These are phyloP conservation scores for Xylaria flabelliformis DNA, from an alignment of 495 filamentous ascomycete genomes.

Conservation along the genomic window DNA sequence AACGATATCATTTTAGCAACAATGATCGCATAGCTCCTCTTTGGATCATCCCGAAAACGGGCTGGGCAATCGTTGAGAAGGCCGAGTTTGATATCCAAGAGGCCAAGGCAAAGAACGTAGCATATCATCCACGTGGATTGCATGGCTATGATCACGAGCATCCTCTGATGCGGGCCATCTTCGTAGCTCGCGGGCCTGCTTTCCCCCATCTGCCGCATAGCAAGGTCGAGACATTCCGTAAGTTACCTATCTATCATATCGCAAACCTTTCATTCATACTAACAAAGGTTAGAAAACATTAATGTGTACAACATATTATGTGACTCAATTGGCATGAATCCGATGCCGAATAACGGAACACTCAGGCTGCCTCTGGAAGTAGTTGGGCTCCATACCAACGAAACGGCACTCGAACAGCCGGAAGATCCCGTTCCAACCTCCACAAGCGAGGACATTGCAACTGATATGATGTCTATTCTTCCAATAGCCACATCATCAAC, in stretches of 20 bases:
- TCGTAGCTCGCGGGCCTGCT: constrained; percentile 84
- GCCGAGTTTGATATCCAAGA: constrained; percentile 75
- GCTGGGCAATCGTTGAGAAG: constrained; percentile 85
- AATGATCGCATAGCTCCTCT: constrained; percentile 89
- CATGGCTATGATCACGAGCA: constrained; percentile 93
- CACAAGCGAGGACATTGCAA: constrained; percentile 24
- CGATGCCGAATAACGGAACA: constrained; percentile 84
- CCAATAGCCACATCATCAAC: constrained; percentile 26
- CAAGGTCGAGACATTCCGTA: constrained; percentile 81
- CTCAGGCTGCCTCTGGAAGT: constrained; percentile 77
- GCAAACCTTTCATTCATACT: constrained; percentile 25
- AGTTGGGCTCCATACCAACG: constrained; percentile 66
- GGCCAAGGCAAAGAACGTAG: constrained; percentile 62
- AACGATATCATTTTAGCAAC: constrained; percentile 82
- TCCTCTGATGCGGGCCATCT: constrained; percentile 91
- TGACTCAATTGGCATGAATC: constrained; percentile 74
- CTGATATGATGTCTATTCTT: constrained; percentile 27
- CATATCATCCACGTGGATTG: constrained; percentile 78
- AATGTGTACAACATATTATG: constrained; percentile 97
- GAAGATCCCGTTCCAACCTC: constrained; percentile 41
- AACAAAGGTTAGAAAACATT: constrained; percentile 72
- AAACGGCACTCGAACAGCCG: constrained; percentile 39
- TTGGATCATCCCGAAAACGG: constrained; percentile 89
- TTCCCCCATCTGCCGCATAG: constrained; percentile 87
- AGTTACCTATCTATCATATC: constrained; percentile 45